Evolutionary conservation across 108 stramenopile species (phyloP).

Genomic region (Schizochytrium sp.): DNA sequence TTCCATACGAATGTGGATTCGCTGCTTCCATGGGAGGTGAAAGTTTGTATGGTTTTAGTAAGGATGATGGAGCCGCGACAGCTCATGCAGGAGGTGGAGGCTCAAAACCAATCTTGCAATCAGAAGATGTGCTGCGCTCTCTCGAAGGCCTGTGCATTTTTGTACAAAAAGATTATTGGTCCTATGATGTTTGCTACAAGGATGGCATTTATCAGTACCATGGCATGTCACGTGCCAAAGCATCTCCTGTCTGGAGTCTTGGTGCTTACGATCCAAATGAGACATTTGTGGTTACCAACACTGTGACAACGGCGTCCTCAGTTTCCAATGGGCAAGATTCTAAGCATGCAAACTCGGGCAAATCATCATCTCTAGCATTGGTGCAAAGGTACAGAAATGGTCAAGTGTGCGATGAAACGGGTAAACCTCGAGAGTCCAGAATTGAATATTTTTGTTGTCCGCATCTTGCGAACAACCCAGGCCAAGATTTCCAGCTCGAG

Average conservation of each 20-base stretch:
- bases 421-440: conserved; percentile 20
- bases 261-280: neutral
- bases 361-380: neutral
- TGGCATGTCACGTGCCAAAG: neutral
- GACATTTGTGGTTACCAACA: neutral
- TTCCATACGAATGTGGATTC: neutral
- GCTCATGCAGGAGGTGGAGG: neutral
- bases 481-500: neutral
- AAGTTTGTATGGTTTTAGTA: neutral
- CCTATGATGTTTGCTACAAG: conserved; percentile 12
- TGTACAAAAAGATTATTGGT: conserved; percentile 8
- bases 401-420: conserved; percentile 50
- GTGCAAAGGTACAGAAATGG: neutral
- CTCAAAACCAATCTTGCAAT: neutral
- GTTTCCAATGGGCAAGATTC: neutral
- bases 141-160: conserved; percentile 8
- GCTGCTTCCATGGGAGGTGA: neutral
- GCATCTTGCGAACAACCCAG: neutral
- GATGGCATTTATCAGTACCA: conserved; percentile 43
- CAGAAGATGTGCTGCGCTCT: neutral
- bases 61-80: neutral
- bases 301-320: neutral
- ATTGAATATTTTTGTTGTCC: conserved; percentile 47
- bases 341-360: neutral
- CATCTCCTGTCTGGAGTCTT: neutral